A percentile compares a stretch with the other conserved stretches of the same genome.
Evolutionary conservation across 257 asterid genomes (phyloP).

Genomic region (Nicotiana undulata): DNA sequence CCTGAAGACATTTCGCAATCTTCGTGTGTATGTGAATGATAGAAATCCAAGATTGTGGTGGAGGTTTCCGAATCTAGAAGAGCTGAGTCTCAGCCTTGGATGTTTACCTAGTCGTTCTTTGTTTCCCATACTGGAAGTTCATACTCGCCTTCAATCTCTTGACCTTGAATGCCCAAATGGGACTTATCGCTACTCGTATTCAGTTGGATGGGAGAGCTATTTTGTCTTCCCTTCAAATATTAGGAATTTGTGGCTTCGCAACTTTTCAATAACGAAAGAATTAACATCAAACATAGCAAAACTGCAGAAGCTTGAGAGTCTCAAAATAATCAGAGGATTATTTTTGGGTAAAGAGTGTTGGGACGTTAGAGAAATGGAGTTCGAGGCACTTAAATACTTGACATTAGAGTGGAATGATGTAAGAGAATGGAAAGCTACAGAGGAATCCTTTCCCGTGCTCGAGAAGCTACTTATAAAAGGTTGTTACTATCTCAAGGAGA

Average conservation of each 20-base stretch:
- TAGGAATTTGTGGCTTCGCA: background rate
- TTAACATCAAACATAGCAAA: background rate
- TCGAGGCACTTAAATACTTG: too few species aligned
- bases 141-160: background rate
- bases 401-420: background rate
- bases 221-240: background rate
- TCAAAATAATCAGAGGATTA: background rate
- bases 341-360: background rate
- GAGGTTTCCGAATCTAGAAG: background rate
- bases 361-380: too few species aligned
- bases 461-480: background rate
- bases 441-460: background rate
- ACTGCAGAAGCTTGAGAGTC: background rate
- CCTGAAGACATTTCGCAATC: background rate
- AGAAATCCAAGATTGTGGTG: background rate
- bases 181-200: background rate
- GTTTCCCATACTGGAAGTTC: background rate
- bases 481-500: background rate
- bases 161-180: background rate
- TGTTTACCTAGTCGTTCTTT: background rate
- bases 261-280: background rate
- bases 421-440: background rate
- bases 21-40: accelerated
- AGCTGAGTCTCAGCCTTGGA: background rate
- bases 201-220: background rate